phyloP scores from a whole-genome alignment of 2,329 filamentous ascomycete genomes.

The Mollisiaceae sp. region DNA sequence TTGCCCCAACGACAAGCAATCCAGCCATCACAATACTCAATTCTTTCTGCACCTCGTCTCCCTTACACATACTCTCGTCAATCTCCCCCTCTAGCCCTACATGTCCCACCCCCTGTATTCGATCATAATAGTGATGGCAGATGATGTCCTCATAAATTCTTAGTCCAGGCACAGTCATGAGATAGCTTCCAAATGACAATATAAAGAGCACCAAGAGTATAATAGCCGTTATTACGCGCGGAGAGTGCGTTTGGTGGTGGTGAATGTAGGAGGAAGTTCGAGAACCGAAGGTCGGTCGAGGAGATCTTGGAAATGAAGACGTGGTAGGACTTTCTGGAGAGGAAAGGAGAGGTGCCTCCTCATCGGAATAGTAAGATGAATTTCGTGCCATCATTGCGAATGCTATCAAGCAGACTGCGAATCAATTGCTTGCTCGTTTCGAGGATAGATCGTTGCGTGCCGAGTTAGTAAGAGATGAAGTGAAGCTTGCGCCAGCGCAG shows the following conservation, averaged over 20 bases:
- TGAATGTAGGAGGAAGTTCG: slow-evolving; percentile 19
- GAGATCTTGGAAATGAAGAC: neutral
- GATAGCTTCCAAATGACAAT: slow-evolving; percentile 37
- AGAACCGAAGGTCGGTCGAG: neutral
- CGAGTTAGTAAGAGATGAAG: neutral
- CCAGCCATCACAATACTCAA: slow-evolving; percentile 45
- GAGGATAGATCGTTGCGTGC: neutral
- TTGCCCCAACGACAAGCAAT: slow-evolving; percentile 40
- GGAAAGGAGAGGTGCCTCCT: slow-evolving; percentile 19
- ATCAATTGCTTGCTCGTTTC: slow-evolving; percentile 3
- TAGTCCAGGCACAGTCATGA: slow-evolving; percentile 44
- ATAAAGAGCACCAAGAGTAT: slow-evolving; percentile 43
- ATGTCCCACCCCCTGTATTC: slow-evolving; percentile 30
- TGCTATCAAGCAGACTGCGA: neutral
- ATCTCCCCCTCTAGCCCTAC: slow-evolving; percentile 39
- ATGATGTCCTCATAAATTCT: slow-evolving; percentile 48
- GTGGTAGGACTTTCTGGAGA: slow-evolving; percentile 11
- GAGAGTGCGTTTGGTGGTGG: slow-evolving; percentile 30
- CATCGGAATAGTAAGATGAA: slow-evolving; percentile 5
- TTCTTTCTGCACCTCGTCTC: slow-evolving; percentile 44
- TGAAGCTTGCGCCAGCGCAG: slow-evolving; percentile 7
- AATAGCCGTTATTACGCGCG: slow-evolving; percentile 43
- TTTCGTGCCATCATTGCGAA: neutral
- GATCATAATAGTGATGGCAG: slow-evolving; percentile 47
- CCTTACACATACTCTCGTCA: slow-evolving; percentile 47